A percentile compares a stretch with the other conserved stretches of the same genome.
Evolutionary conservation across 1,284 basidiomycete genomes (phyloP).

Genomic region (Vanrija sp.): DNA sequence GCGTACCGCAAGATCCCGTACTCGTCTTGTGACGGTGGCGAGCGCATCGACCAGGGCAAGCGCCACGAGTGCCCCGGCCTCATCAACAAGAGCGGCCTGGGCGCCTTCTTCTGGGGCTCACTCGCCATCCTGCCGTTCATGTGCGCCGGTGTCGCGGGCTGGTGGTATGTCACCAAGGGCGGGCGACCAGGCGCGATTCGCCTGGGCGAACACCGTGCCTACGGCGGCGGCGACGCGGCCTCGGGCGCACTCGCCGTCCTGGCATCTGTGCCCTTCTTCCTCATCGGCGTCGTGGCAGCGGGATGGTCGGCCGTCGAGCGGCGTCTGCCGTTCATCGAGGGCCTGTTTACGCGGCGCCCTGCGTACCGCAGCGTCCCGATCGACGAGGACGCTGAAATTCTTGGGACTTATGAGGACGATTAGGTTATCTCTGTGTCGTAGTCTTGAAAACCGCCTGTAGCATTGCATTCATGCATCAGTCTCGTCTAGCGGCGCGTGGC

Average conservation of each 20-base stretch:
- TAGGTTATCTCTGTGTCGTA: constrained; percentile 2
- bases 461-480: constrained; percentile 2
- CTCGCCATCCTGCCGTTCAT: constrained; percentile 65
- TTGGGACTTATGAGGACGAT: constrained; percentile 37
- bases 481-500: background rate
- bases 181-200: constrained; percentile 63
- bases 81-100: constrained; percentile 53
- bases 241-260: constrained; percentile 63
- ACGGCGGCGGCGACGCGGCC: constrained; percentile 47
- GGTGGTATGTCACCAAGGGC: constrained; percentile 71
- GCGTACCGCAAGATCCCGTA: constrained; percentile 82
- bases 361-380: constrained; percentile 79
- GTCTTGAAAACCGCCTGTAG: background rate
- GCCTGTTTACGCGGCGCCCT: constrained; percentile 51
- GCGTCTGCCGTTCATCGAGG: constrained; percentile 43
- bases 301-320: constrained; percentile 57
- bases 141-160: constrained; percentile 67
- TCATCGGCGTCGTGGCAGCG: constrained; percentile 70
- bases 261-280: constrained; percentile 79
- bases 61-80: constrained; percentile 75
- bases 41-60: constrained; percentile 65
- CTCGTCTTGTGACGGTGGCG: constrained; percentile 74
- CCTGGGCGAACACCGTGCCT: constrained; percentile 58
- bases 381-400: constrained; percentile 67
- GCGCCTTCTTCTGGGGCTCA: constrained; percentile 75